Base-by-base conservation (phyloP, 139 green algal genomes). In the Auxenochlorella protothecoides region DNA sequence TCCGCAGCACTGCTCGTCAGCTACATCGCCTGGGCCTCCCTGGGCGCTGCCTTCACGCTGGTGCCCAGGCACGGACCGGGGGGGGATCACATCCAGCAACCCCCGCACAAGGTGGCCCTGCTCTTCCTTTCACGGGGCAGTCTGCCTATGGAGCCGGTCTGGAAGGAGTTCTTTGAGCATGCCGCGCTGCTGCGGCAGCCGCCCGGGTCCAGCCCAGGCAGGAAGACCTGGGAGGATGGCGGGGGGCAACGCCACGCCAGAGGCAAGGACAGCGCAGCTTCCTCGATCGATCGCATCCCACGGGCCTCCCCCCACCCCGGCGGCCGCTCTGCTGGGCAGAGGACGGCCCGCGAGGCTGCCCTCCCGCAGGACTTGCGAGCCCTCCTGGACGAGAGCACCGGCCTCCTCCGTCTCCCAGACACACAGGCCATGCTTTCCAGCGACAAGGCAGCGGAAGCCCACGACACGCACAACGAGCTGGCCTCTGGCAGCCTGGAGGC, bases 141-240 rank as follows among this genome's bases (percentile, higher is more conserved):
- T 10, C 61, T 81, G 72, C 76, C 76, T 3, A 68, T 71, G 5
- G 76, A 81, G 59, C 16, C 68, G 3, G 68, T 70, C 6, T 81
- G 76, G 76, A 53, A 70, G 27, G 6, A 53, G 11, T 80, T 76
- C 16, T 76, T 76, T 11, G 52, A 55, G n/a, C 44, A 62, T 3
- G 62, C 70, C 13, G n/a, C 52, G 13, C 70, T 66, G 70, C 53
- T 66, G 15, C 27, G 27, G 27, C 27, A 44, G 27, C 27, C 27
- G 27, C 27, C 27, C 1, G 27, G 27, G 27, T 44, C 27, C 27
- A 44, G 27, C 27, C 27, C 27, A 44, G 27, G 27, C 27, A 44
- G 27, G 27, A 56, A 55, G n/a, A 55, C 13, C 16, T 54, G 64
- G 65, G 44, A 69, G 52, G 65, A 13, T 69, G 65, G 65, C 65